Conservation (phyloP, 2,329 filamentous ascomycete species). For the Cadophora luteo-olivacea region DNA sequence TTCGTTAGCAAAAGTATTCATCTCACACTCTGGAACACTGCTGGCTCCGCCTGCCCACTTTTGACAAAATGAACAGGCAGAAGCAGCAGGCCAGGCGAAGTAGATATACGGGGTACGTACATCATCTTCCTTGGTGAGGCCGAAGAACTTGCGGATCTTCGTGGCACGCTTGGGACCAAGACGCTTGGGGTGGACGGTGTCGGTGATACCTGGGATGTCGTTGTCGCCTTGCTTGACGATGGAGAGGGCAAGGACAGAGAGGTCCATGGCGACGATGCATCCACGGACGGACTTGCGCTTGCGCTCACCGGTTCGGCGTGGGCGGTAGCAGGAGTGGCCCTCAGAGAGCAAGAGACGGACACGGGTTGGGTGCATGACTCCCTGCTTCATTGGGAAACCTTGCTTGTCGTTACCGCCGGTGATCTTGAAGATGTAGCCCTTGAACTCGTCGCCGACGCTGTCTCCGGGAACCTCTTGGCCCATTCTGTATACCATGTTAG, state of each 20-base stretch:
- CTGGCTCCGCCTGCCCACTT: conserved; percentile 20
- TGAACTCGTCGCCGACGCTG: conserved; percentile 98
- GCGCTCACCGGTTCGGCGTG: conserved; percentile 96
- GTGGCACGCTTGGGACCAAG: conserved; percentile 99
- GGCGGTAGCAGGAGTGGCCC: conserved; percentile 99
- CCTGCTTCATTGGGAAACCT: conserved; percentile 99
- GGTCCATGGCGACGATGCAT: conserved; percentile 96
- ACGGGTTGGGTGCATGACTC: conserved; percentile 98
- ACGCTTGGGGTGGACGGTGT: conserved; percentile 98
- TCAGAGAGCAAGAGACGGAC: conserved; percentile 95
- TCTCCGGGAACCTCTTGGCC: conserved; percentile 92
- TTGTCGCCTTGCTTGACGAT: conserved; percentile 98
- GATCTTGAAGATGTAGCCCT: conserved; percentile 99
- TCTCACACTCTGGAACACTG: conserved; percentile 63
- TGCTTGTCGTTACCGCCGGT: conserved; percentile 99
- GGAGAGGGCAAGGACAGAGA: conserved; percentile 91
- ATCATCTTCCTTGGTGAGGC: conserved; percentile 99
- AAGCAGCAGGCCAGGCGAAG: conserved; percentile 69
- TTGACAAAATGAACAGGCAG: conserved; percentile 12
- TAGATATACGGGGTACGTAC: conserved; percentile 75
- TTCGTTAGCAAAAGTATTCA: conserved; percentile 38
- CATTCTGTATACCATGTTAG: conserved; percentile 62
- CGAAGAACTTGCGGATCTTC: conserved; percentile 99
- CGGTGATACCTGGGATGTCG: conserved; percentile 95
- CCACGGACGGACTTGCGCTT: conserved; percentile 99